These are phyloP conservation scores for Santalum album DNA, from an alignment of 164 flowering plant genomes.

Conservation along the genomic window DNA sequence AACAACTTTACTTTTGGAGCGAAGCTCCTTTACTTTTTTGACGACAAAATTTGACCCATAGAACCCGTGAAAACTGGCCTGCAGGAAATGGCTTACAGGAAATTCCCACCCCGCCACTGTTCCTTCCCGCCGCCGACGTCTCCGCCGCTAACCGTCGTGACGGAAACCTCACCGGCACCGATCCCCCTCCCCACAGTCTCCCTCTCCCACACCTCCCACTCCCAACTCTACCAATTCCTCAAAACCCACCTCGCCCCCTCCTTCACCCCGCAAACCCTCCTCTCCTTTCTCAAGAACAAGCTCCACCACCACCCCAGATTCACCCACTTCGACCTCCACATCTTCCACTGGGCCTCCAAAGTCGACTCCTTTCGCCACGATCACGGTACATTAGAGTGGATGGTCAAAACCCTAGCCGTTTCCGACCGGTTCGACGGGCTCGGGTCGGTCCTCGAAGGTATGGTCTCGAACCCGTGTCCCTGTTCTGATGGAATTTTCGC, in stretches of 20 bases:
- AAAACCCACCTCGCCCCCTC: constrained; percentile 43
- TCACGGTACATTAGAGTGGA: constrained; percentile 74
- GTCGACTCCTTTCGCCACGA: constrained; percentile 76
- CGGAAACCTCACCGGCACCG: constrained; percentile 8
- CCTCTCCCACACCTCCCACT: constrained; percentile 30
- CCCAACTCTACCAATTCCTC: constrained; percentile 37
- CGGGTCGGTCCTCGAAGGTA: constrained; percentile 28
- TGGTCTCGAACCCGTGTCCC: constrained; percentile 74
- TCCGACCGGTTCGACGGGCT: constrained; percentile 53
- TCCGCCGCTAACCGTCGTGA: no score
- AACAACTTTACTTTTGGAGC: no score
- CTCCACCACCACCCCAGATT: constrained; percentile 77
- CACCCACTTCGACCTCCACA: constrained; percentile 59
- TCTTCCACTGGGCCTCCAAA: constrained; percentile 66
- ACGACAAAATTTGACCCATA: no score
- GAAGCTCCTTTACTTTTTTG: no score
- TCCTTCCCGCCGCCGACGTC: no score
- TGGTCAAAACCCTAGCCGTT: constrained; percentile 55
- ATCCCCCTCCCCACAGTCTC: constrained; percentile 36
- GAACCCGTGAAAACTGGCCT: no score
- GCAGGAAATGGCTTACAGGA: no score
- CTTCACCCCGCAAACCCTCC: constrained; percentile 40
- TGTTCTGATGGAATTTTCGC: constrained; percentile 78
- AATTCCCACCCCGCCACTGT: no score
- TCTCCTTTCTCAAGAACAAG: constrained; percentile 53